Evolutionary conservation across 345 rosid genomes (phyloP), one percentile per base, ranked within the genome.

Genomic region (Barbarea vulgaris): DNA sequence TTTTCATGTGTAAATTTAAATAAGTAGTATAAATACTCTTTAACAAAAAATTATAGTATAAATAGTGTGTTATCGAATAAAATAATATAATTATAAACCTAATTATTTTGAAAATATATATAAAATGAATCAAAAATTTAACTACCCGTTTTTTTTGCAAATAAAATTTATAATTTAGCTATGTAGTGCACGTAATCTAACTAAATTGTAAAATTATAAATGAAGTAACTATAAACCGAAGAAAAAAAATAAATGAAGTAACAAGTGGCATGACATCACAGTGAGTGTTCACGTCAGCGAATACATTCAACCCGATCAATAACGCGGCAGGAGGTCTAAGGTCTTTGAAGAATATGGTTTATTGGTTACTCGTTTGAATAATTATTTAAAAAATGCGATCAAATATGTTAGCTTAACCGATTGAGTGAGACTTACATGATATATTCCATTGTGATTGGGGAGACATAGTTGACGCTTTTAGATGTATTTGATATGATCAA

Each of bases 301-400:
- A 47, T 36, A 44, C 37, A 54, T 69, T 69, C 34, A 62, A 61
- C 66, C 8, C 42, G 52, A 77, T 59, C 51, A 9, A 54, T 31
- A 46, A 70, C 80, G 80, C 80, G 80, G 58, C 52, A 46, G 24
- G 70, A 54, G 5, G 25, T 41, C 63, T 22, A 64, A 54, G 5
- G 25, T 41, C 63, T 22, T 61, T 61, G 50, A 48, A 61, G 57
- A 53, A 12, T 30, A 53, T 76, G 53, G 57, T 62, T 53, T 76
- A 62, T 69, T 69, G 33, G 17, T 33, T 64, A 77, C 76, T 63
- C 80, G 66, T 30, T 10, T 60, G 46, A 60, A 68, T 52, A 39
- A 59, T 59, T 67, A 30, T 67, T 14, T 2, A 27, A n/a, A 3
- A 27, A n/a, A 2, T 1, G n/a, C n/a, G 24, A 41, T 54, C 15